phyloP scores from a whole-genome alignment of 129 eudicot genomes.

The Rutidosis leptorrhynchoides region DNA sequence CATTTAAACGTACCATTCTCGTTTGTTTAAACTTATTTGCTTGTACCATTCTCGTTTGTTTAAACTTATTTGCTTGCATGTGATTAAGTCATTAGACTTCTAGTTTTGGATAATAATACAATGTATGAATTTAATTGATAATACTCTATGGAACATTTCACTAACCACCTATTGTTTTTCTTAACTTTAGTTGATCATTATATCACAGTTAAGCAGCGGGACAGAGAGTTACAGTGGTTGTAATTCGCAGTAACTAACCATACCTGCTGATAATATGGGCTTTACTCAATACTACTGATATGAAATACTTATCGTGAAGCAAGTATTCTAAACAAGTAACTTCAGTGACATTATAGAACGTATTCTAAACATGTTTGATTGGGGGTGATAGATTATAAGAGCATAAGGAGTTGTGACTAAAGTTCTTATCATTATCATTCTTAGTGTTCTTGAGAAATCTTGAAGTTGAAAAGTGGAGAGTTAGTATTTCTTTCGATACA shows the following conservation, averaged over 20 bases:
- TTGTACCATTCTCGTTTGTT: neutral
- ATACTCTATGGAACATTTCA: too few species aligned
- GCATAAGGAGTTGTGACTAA: too few species aligned
- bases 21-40: neutral
- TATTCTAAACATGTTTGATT: too few species aligned
- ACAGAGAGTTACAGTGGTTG: conserved; percentile 44
- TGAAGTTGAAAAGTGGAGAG: too few species aligned
- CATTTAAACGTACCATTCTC: conserved; percentile 6
- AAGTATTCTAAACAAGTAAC: neutral
- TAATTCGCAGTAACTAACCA: conserved; percentile 51
- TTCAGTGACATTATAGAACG: too few species aligned
- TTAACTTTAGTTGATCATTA: conserved; percentile 1
- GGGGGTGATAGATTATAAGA: too few species aligned
- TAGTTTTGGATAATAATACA: neutral
- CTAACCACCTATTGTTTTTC: too few species aligned
- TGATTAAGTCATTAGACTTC: neutral
- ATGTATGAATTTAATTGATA: too few species aligned
- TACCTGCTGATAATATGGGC: conserved; percentile 42
- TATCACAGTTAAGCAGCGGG: conserved; percentile 41
- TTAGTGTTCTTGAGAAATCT: too few species aligned
- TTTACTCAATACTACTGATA: conserved; percentile 43
- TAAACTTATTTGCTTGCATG: neutral
- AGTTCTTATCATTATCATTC: too few species aligned
- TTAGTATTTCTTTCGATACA: too few species aligned
- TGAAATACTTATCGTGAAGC: conserved; percentile 46